A percentile compares a stretch with the other conserved stretches of the same genome.
phyloP scores from a whole-genome alignment of 2,329 filamentous ascomycete species.

The Mollisia scopiformis region DNA sequence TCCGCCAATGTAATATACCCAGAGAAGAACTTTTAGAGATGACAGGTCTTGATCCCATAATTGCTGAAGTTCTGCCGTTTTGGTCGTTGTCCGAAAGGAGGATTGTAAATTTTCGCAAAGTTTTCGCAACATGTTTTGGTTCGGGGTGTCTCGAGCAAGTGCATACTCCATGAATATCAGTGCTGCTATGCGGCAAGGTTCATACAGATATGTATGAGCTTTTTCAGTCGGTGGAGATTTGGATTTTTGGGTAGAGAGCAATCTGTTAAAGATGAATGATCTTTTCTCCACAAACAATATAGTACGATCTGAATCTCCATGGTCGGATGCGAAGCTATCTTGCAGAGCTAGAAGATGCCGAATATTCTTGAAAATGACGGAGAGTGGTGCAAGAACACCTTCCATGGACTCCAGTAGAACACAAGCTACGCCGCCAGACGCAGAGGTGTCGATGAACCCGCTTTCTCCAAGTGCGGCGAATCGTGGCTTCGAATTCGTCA shows the following conservation, averaged over 20 bases:
- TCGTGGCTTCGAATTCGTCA: neutral
- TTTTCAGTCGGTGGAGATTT: neutral
- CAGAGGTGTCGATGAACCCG: neutral
- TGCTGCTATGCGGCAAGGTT: neutral
- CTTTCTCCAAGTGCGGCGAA: neutral
- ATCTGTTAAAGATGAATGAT: neutral
- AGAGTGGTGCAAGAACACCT: neutral
- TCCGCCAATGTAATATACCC: neutral
- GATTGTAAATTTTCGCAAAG: neutral
- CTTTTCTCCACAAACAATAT: neutral
- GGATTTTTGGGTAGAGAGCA: neutral
- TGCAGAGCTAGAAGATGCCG: neutral
- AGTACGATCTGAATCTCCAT: neutral
- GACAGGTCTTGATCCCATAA: neutral
- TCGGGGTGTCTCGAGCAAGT: neutral
- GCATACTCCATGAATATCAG: neutral
- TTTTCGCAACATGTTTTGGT: neutral
- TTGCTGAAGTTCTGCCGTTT: no score
- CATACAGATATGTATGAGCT: neutral
- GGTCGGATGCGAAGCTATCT: neutral
- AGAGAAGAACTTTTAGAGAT: neutral
- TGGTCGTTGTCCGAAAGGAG: no score
- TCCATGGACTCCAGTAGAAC: neutral
- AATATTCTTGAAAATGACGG: neutral
- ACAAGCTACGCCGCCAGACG: neutral